Percentiles rank a stretch among this genome's conserved stretches.
Conservation (phyloP, 169 alveolate genomes). For the Amoebophrya sp. region DNA sequence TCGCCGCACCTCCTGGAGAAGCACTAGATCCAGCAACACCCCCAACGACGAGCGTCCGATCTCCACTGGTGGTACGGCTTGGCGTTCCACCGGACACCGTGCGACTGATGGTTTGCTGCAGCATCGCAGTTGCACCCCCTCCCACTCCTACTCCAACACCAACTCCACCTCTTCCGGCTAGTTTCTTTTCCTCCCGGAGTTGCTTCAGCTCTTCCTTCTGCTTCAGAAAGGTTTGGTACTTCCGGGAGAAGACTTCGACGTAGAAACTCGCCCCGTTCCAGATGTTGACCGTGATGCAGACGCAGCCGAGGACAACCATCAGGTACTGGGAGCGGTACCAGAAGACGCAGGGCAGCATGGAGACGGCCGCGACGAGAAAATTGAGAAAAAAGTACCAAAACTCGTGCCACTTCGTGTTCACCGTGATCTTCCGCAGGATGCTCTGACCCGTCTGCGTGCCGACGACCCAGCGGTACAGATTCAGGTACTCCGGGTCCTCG, state of each 20-base stretch:
- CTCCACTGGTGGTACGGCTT: too few relatives aligned
- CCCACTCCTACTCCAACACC: too few relatives aligned
- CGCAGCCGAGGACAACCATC: background rate
- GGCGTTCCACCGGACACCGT: too few relatives aligned
- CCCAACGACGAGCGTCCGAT: too few relatives aligned
- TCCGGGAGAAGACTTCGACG: conserved; percentile 55
- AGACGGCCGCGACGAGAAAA: background rate
- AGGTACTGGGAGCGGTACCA: background rate
- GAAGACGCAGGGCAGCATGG: background rate
- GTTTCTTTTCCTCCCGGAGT: background rate
- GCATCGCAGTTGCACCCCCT: too few relatives aligned
- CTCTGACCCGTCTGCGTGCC: background rate
- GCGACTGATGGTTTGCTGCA: too few relatives aligned
- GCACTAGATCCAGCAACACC: too few relatives aligned
- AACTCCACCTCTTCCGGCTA: too few relatives aligned
- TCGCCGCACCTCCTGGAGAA: too few relatives aligned
- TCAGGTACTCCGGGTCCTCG: background rate
- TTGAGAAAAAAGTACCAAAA: background rate
- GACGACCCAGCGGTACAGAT: background rate
- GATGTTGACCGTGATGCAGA: conserved; percentile 19
- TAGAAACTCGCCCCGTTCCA: conserved; percentile 61
- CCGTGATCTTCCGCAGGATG: background rate
- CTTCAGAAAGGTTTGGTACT: conserved; percentile 31
- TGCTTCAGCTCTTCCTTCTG: background rate
- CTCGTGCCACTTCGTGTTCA: background rate